Evolutionary conservation across 371 early-diverging fungal genomes (phyloP), one percentile per base, ranked within the genome.

Genomic region (Globomyces sp.): DNA sequence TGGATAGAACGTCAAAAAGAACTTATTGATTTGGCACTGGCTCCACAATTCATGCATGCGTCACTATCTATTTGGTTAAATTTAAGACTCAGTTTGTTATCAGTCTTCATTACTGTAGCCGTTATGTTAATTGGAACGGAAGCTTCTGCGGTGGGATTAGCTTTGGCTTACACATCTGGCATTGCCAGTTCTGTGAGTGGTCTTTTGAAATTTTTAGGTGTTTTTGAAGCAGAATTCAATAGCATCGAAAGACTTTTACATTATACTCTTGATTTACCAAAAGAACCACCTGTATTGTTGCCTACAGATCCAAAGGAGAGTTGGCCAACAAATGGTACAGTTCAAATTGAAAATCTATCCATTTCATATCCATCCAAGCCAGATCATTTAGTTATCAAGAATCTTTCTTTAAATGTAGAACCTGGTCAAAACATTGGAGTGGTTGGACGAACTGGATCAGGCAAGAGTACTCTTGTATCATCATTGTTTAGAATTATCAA

Each of bases 401-500:
- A 71, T 1, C n/a, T 83, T 9, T 57, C 68, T 5, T 84, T 70
- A 9, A 43, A 4, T 0, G 77, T 93, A 34, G 66, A 79, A n/a
- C 82, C 90, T 2, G 83, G 81, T 3, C 88, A 91, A 69, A 91
- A 90, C 74, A 82, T 94, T 47, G 94, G 93, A 43, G 88, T 96
- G 47, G 87, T 92, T 36, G 96, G 95, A 89, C 83, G 96, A 43
- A 94, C 96, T 0, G 96, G 96, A 36, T 90, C 93, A 6, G 96
- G 96, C 53, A 95, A 95, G 75, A 85, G 86, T 41, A 88, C 90
- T 42, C 74, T 94, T 71, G 88, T 88, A 44, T 77, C 87, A 57
- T 83, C 86, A 13, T 70, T 95, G 66, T 92, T 95, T 83, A 84
- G 95, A 58, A 82, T 94, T 53, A 82, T 92, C 34, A 93, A 93